phyloP scores from a whole-genome alignment of 805 yeast species.

The Cyberlindnera petersonii region DNA sequence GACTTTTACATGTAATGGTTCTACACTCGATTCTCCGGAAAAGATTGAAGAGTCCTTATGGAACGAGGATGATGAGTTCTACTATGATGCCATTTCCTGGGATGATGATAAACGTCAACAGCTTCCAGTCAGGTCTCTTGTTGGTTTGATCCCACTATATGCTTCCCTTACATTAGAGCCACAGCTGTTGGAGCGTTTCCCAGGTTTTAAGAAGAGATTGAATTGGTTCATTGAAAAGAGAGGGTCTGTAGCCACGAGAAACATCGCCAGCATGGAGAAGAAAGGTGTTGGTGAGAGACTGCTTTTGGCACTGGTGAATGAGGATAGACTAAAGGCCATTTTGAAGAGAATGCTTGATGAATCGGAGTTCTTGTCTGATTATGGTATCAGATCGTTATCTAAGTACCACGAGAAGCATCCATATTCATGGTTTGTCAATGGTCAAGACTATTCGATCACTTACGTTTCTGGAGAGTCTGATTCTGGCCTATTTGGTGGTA shows the following conservation, averaged over 20 bases:
- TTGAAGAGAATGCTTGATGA: slow-evolving; percentile 81
- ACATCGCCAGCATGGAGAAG: slow-evolving; percentile 75
- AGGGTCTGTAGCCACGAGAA: slow-evolving; percentile 66
- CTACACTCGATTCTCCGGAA: slow-evolving; percentile 30
- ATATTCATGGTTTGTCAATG: slow-evolving; percentile 77
- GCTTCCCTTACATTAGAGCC: slow-evolving; percentile 89
- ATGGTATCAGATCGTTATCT: slow-evolving; percentile 85
- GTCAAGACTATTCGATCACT: slow-evolving; percentile 61
- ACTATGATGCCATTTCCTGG: slow-evolving; percentile 86
- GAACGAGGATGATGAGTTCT: slow-evolving; percentile 87
- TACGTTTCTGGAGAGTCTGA: slow-evolving; percentile 88
- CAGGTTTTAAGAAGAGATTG: slow-evolving; percentile 75
- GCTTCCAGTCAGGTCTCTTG: slow-evolving; percentile 82
- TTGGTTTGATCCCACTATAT: slow-evolving; percentile 86
- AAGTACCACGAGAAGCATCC: slow-evolving; percentile 84
- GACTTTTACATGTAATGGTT: slow-evolving; percentile 50
- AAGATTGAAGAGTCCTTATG: slow-evolving; percentile 65
- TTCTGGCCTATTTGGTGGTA: slow-evolving; percentile 93
- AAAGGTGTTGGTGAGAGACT: slow-evolving; percentile 80
- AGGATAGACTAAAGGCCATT: slow-evolving; percentile 73
- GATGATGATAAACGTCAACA: slow-evolving; percentile 63
- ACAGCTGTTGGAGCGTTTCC: slow-evolving; percentile 69
- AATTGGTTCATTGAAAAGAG: slow-evolving; percentile 79
- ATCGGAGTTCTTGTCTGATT: slow-evolving; percentile 76
- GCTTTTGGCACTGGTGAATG: slow-evolving; percentile 72